phyloP scores from a whole-genome alignment of 495 filamentous ascomycete species.

The Penicillium cataractarum region DNA sequence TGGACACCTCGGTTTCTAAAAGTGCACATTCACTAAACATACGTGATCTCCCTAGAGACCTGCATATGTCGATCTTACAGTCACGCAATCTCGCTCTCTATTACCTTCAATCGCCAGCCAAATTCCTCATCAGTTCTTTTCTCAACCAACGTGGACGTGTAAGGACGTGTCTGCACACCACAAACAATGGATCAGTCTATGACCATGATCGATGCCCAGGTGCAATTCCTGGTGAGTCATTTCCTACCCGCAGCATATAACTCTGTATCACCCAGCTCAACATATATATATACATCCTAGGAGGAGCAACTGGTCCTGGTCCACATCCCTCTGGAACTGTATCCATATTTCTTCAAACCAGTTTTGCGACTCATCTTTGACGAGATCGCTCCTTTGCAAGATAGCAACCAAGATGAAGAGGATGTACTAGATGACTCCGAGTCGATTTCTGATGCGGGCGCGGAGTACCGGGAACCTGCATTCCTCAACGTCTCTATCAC shows the following conservation, averaged over 20 bases:
- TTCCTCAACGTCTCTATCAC: conserved; percentile 95
- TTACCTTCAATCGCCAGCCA: background rate
- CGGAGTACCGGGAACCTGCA: conserved; percentile 57
- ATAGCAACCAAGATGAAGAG: conserved; percentile 24
- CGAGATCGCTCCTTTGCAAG: conserved; percentile 45
- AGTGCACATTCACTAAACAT: background rate
- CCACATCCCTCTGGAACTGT: conserved; percentile 84
- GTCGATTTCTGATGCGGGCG: conserved; percentile 33
- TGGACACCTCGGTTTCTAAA: background rate
- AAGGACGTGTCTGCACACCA: no score
- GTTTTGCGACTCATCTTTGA: conserved; percentile 85
- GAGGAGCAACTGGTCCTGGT: conserved; percentile 86
- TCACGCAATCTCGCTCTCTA: background rate
- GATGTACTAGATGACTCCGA: conserved; percentile 24
- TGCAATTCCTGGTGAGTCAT: conserved; percentile 58
- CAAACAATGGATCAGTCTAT: conserved; percentile 51
- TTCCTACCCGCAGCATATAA: background rate
- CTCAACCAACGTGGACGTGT: background rate
- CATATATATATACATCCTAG: conserved; percentile 49
- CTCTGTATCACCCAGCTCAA: background rate
- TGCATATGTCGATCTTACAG: background rate
- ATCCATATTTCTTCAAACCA: conserved; percentile 78
- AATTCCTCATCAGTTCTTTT: background rate
- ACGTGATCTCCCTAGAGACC: background rate
- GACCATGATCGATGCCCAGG: conserved; percentile 56